Base-by-base conservation (phyloP, 2,329 filamentous ascomycete species). In the Akanthomyces dipterigenus region DNA sequence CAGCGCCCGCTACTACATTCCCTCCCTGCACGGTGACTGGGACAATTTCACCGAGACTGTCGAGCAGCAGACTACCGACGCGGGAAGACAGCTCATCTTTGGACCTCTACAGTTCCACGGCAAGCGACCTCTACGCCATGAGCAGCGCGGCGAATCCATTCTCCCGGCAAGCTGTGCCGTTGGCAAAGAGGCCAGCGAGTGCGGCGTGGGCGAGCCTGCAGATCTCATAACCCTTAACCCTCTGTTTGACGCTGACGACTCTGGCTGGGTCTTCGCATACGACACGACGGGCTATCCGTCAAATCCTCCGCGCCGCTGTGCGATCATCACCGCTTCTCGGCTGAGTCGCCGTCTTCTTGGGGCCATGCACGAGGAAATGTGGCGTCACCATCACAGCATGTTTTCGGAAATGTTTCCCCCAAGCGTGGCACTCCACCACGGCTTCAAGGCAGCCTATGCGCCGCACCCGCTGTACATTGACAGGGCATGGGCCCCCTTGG, bases 401-500 rank as follows among this genome's bases (percentile, higher is more conserved):
- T 92, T 90, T 71, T 84, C 83, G 28, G 89, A 93, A 72, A 93
- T 93, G 89, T 91, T 88, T 75, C 88, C 88, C 1, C 82, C 87
- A 0, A 83, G 82, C 1, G 82, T 86, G 69, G 88, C 88, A 0
- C 77, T 93, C 5, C 89, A 91, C 66, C 89, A 90, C 68, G 89
- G 89, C 1, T 79, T 91, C 68, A 93, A 93, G 74, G 89, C 88
- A 24, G 87, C 90, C 0, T 90, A 88, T 68, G 90, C 88, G 0
- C 91, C 91, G 0, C 91, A 96, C 65, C 89, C 91, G 0, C 85
- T 95, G 50, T 95, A 87, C 72, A 77, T 91, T 14, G 91, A 95
- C 72, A 84, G 91, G 22, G 80, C 82, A 48, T 96, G 91, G 91
- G 77, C 79, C 6, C 86, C 87, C 0, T 77, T 83, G 4, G 79